Percentiles rank a stretch among this genome's conserved stretches.
Evolutionary conservation across 2,329 filamentous ascomycete species (phyloP).

Genomic region (Exophiala lecanii-corni): DNA sequence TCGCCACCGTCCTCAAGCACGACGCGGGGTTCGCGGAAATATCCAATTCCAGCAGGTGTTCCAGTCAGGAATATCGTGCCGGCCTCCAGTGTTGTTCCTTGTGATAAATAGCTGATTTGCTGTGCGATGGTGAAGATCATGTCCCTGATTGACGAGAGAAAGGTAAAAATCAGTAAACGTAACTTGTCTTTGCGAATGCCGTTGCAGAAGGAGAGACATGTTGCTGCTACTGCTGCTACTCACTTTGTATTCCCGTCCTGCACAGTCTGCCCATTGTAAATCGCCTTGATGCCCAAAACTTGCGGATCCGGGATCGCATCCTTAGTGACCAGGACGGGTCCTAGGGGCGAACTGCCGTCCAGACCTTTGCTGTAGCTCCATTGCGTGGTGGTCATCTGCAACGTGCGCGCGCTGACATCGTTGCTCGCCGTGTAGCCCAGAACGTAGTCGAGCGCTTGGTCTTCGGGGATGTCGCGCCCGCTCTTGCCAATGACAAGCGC

Average conservation of each 20-base stretch:
- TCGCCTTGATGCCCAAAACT: slow-evolving; percentile 34
- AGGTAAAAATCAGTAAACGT: too few relatives aligned
- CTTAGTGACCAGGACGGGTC: slow-evolving; percentile 26
- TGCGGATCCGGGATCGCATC: slow-evolving; percentile 38
- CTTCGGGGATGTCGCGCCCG: slow-evolving; percentile 35
- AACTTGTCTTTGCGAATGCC: background rate
- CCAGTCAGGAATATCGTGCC: slow-evolving; percentile 40
- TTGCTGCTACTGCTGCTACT: too few relatives aligned
- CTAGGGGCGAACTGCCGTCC: slow-evolving; percentile 40
- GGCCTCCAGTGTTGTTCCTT: slow-evolving; percentile 36
- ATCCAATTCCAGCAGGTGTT: slow-evolving; percentile 43
- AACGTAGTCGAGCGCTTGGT: slow-evolving; percentile 37
- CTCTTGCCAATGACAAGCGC: slow-evolving; percentile 35
- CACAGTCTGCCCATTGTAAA: slow-evolving; percentile 23
- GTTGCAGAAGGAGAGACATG: background rate
- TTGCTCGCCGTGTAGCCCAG: slow-evolving; percentile 39
- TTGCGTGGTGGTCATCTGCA: slow-evolving; percentile 37
- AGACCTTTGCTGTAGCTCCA: slow-evolving; percentile 40
- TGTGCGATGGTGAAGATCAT: slow-evolving; percentile 38
- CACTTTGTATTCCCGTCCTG: slow-evolving; percentile 25
- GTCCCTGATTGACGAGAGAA: slow-evolving; percentile 24
- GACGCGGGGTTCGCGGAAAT: slow-evolving; percentile 37
- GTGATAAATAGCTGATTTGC: slow-evolving; percentile 35
- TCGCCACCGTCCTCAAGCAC: slow-evolving; percentile 36
- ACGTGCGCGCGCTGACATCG: slow-evolving; percentile 37